These are phyloP conservation scores for Tricholoma flavovirens DNA, from an alignment of 768 basidiomycete species.

Conservation along the genomic window DNA sequence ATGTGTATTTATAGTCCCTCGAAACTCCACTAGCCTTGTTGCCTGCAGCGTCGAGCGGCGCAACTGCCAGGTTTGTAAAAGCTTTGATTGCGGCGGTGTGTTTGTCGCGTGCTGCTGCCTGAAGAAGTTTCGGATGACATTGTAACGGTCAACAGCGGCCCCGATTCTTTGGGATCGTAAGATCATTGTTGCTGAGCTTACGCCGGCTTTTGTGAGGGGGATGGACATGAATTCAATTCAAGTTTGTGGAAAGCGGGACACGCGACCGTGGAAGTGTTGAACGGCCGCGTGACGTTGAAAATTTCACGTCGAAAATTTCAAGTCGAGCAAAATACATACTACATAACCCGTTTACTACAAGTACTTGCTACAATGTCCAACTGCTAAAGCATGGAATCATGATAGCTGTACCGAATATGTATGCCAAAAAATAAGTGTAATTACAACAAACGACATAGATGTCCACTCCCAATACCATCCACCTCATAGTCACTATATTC, in stretches of 20 bases:
- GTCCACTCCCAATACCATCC: background rate
- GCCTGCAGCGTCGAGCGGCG: background rate
- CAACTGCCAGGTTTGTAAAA: background rate
- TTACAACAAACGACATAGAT: constrained; percentile 5
- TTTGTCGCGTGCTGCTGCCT: constrained; percentile 22
- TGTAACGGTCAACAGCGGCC: constrained; percentile 50
- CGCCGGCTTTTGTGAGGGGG: constrained; percentile 7
- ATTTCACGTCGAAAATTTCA: too few species aligned
- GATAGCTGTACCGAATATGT: background rate
- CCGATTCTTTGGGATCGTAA: constrained; percentile 4
- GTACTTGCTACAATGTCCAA: too few species aligned
- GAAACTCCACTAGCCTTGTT: background rate
- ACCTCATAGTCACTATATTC: background rate
- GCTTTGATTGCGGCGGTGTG: background rate
- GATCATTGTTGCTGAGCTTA: constrained; percentile 3
- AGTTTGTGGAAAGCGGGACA: background rate
- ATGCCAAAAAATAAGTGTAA: background rate
- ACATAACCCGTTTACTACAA: too few species aligned
- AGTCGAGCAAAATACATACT: too few species aligned
- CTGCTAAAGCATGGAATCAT: background rate
- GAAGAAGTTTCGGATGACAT: constrained; percentile 54
- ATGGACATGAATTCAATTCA: background rate
- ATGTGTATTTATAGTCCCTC: background rate
- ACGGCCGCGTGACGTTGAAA: background rate
- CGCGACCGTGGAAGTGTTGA: background rate